Evolutionary conservation across 169 alveolate genomes (phyloP), one percentile per base, ranked within the genome.

Genomic region (Blepharisma undulans): DNA sequence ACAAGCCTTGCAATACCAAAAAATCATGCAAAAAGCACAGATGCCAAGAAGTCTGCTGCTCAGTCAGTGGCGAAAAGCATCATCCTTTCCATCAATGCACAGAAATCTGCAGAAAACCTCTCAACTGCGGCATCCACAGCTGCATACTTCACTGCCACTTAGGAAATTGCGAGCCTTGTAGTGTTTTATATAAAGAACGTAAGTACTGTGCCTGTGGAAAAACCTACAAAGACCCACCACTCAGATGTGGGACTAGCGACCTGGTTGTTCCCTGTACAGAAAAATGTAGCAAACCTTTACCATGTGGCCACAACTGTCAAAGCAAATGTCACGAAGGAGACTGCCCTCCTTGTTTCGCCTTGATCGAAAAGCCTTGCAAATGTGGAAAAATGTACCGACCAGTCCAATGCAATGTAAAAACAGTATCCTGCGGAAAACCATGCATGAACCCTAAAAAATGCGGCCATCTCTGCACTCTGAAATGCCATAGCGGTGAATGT

Each of bases 91-190:
- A 97, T 92, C 85, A 95, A 88, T 97, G 99, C 84, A 74, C 95
- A 59, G 93, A 94, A 76, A 92, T 93, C n/a, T 97, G 99, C 91
- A 94, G 94, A 22, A 97, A 97, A 80, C 89, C 92, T 2, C 89
- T 97, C 60, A 71, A 90, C 79, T 97, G 99, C 87, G 97, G 98
- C 18, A 94, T 93, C 72, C 99, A 97, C 86, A 93, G 91, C 48
- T 97, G 99, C 88, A 94, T 93, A 82, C 85, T 91, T 48, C 96
- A 95, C 91, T 97, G 99, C 86, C 99, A 97, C 85, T 85, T 96
- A 72, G 98, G 98, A 27, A 88, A 90, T 66, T 97, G 99, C 87
- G 78, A 95, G 76, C 97, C 98, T 16, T 97, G 99, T 84, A 95
- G 95, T 33, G 95, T 94, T 29, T 87, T 92, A 76, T 92, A 96